phyloP scores from a whole-genome alignment of 331 rosid species.

The Malus hybrid region DNA sequence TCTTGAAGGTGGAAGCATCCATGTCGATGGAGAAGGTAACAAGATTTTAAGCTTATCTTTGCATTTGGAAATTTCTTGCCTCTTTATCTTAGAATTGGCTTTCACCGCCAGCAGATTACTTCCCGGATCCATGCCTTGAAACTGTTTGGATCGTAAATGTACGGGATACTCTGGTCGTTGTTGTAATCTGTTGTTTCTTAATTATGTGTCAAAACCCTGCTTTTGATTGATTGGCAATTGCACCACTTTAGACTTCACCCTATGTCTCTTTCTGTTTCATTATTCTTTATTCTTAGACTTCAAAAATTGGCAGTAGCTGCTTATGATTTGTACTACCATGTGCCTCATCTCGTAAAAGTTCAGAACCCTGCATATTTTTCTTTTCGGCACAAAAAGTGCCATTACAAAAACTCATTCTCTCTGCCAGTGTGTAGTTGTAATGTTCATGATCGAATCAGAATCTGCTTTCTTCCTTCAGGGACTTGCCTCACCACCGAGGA shows the following conservation, averaged over 20 bases:
- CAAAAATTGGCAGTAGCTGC: not conserved
- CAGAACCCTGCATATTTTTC: not conserved
- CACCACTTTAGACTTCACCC: not conserved
- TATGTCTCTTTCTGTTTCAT: not conserved
- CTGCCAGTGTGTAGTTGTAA: not conserved
- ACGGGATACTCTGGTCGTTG: not conserved
- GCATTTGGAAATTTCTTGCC: not conserved
- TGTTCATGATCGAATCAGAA: not conserved
- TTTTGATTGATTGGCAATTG: not conserved
- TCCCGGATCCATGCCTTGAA: not conserved
- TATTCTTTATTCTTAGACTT: not conserved
- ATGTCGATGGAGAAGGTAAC: constrained; percentile 97
- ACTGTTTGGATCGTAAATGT: not conserved
- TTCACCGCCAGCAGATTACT: not conserved
- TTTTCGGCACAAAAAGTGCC: not conserved
- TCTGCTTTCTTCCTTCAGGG: constrained; percentile 40
- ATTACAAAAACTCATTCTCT: not conserved
- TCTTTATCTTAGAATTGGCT: not conserved
- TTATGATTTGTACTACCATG: not conserved
- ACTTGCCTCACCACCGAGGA: constrained; percentile 97
- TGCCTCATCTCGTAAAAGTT: not conserved
- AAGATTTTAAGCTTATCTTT: not conserved
- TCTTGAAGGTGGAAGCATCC: constrained; percentile 98
- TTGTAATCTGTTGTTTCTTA: not conserved
- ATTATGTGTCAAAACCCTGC: not conserved